Percentiles rank a stretch among this genome's conserved stretches.
Evolutionary conservation across 2,329 filamentous ascomycete species (phyloP).

Genomic region (Diplodia seriata): DNA sequence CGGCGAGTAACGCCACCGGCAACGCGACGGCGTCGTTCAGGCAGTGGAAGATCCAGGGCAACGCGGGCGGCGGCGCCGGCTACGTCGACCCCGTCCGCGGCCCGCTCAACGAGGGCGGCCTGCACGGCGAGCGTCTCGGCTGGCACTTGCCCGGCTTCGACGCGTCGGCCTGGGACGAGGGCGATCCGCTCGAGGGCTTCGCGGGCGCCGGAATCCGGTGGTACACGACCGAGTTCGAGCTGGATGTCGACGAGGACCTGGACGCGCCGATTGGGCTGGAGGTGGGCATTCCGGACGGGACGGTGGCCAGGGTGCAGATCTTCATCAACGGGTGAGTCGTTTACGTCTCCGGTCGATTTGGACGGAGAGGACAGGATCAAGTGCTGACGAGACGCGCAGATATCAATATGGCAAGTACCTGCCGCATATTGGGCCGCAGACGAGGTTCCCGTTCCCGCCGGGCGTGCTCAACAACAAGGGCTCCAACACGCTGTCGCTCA

Average conservation of each 20-base stretch:
- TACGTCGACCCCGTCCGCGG: constrained; percentile 62
- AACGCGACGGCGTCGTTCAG: neutral
- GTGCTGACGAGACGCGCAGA: neutral
- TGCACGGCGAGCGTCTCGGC: constrained; percentile 64
- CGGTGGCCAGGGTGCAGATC: constrained; percentile 59
- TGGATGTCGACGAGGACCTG: constrained; percentile 59
- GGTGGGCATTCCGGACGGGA: constrained; percentile 53
- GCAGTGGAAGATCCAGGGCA: constrained; percentile 65
- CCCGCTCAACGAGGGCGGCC: constrained; percentile 64
- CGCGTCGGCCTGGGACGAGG: constrained; percentile 52
- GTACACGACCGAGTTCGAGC: constrained; percentile 61
- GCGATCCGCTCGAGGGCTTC: constrained; percentile 51
- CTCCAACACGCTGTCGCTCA: constrained; percentile 64
- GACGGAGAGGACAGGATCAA: too few species aligned
- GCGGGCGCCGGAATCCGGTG: constrained; percentile 60
- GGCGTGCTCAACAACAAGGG: constrained; percentile 66
- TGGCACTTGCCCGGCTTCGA: constrained; percentile 66
- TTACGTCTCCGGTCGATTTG: too few species aligned
- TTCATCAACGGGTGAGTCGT: constrained; percentile 63
- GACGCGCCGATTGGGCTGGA: constrained; percentile 65
- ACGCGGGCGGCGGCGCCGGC: constrained; percentile 58
- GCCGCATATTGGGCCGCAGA: constrained; percentile 67
- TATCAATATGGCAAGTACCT: constrained; percentile 65
- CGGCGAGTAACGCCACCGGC: constrained; percentile 34
- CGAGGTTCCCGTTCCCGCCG: constrained; percentile 65